A percentile compares a stretch with the other conserved stretches of the same genome.
phyloP scores from a whole-genome alignment of 495 filamentous ascomycete genomes.

The Hypomontagnella monticulosa region DNA sequence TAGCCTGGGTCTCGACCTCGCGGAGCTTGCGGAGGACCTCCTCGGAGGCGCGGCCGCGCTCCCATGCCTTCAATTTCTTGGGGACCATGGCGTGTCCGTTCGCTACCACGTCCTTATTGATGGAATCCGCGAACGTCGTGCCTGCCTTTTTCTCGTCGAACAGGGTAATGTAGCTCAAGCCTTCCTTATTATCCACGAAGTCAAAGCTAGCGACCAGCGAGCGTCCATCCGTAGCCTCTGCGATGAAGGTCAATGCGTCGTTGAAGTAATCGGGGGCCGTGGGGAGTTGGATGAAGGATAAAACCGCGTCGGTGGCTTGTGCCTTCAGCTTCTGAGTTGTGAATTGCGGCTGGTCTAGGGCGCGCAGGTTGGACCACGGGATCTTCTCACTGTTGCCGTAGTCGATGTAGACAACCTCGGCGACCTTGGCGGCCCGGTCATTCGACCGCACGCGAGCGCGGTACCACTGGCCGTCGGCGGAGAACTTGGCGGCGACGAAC shows the following conservation, averaged over 20 bases:
- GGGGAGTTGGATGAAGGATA: slow-evolving; percentile 92
- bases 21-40: slow-evolving; percentile 74
- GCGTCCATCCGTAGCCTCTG: slow-evolving; percentile 69
- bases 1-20: slow-evolving; percentile 77
- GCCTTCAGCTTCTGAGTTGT: slow-evolving; percentile 77
- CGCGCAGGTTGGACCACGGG: slow-evolving; percentile 82
- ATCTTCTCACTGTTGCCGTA: slow-evolving; percentile 93
- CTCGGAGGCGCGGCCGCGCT: slow-evolving; percentile 70
- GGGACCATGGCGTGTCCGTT: slow-evolving; percentile 92
- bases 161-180: slow-evolving; percentile 82
- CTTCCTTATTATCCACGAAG: slow-evolving; percentile 75
- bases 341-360: slow-evolving; percentile 82
- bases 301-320: slow-evolving; percentile 85
- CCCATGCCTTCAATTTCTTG: slow-evolving; percentile 88
- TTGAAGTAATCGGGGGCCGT: slow-evolving; percentile 76
- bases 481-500: slow-evolving; percentile 88
- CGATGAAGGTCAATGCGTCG: slow-evolving; percentile 78
- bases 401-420: slow-evolving; percentile 93
- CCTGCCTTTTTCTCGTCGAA: slow-evolving; percentile 76
- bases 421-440: slow-evolving; percentile 85
- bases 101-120: slow-evolving; percentile 84
- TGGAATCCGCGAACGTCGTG: slow-evolving; percentile 64
- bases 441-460: slow-evolving; percentile 89
- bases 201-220: slow-evolving; percentile 92
- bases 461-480: slow-evolving; percentile 91